Evolutionary conservation across 352 stramenopile species (phyloP), one percentile per base, ranked within the genome.

Genomic region (Pythium plurisporium): DNA sequence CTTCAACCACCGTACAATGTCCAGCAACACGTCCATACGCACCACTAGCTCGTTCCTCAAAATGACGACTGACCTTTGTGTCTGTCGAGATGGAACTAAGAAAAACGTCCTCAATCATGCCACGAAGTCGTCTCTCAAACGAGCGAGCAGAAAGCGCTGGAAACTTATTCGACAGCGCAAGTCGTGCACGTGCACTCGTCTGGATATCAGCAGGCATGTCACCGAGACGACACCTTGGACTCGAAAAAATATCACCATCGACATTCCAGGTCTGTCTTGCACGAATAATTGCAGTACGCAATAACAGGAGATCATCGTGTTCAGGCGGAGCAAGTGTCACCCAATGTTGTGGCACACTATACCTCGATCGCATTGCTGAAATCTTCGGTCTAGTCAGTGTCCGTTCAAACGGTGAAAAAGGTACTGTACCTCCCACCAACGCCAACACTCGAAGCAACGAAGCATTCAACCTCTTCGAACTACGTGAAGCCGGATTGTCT

Each of bases 391-490:
- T 43, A 0, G 61, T 64, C 10, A n/a, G 7, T 3, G 53, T 41
- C 0, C 61, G 56, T 20, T 73, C 65, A 27, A 73, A 70, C 0
- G 56, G 56, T 7, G 65, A 73, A 47, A 73, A 70, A 1, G 60
- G 55, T 2, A 72, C 65, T 19, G 9, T 34, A 4, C 51, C 51
- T 1, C 59, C 59, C 5, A 72, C 55, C 1, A 72, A 11, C 4
- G 65, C 58, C 0, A 69, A 19, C 1, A 72, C 34, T 14, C 59
- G 52, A 10, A 72, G 34, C 3, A 72, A 34, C 1, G 29, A 27
- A 0, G 51, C 40, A 47, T 72, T 68, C 48, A 67, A 59, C 34
- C 25, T 11, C 25, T 36, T 49, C 2, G 42, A 36, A 27, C 34
- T 41, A 3, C 5, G 8, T 9, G 43, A 42, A 34, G 46, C 55